Percentiles rank a stretch among this genome's conserved stretches.
Evolutionary conservation across 441 rosid genomes (phyloP).

Genomic region (Flueggea neowawraea): DNA sequence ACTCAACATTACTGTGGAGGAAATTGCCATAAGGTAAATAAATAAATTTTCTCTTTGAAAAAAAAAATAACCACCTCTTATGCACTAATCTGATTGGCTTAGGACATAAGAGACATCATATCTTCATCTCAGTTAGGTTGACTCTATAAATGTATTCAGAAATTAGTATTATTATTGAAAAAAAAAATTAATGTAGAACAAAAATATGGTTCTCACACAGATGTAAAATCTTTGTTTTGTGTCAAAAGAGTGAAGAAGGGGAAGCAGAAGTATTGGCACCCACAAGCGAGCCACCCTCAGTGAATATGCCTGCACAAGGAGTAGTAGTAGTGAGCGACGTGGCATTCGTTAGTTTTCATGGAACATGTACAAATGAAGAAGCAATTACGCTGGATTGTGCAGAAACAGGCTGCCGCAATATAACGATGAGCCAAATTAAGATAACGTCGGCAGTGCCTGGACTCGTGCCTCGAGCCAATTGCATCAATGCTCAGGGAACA

Average conservation of each 20-base stretch:
- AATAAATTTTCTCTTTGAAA: too few species aligned
- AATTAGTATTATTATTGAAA: too few species aligned
- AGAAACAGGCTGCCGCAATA: conserved; percentile 25
- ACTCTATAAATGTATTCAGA: too few species aligned
- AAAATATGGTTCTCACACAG: background rate
- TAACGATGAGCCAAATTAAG: conserved; percentile 18
- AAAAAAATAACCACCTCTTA: too few species aligned
- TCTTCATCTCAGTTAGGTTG: too few species aligned
- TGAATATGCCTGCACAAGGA: background rate
- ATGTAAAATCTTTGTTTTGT: too few species aligned
- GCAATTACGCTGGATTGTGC: conserved; percentile 34
- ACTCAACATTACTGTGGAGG: conserved; percentile 26
- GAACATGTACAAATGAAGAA: conserved; percentile 22
- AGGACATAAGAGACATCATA: too few species aligned
- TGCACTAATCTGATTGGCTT: too few species aligned
- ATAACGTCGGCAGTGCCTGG: conserved; percentile 14
- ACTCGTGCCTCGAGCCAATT: conserved; percentile 1
- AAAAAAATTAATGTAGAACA: background rate
- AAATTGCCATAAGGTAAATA: background rate
- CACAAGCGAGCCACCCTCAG: too few species aligned
- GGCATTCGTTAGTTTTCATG: conserved; percentile 18
- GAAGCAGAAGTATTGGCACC: too few species aligned
- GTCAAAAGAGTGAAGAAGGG: too few species aligned
- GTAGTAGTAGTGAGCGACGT: conserved; percentile 28
- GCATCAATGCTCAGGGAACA: conserved; percentile 30